Evolutionary conservation across 1,139 yeast species (phyloP).

Genomic region (Lodderomyces margitis): DNA sequence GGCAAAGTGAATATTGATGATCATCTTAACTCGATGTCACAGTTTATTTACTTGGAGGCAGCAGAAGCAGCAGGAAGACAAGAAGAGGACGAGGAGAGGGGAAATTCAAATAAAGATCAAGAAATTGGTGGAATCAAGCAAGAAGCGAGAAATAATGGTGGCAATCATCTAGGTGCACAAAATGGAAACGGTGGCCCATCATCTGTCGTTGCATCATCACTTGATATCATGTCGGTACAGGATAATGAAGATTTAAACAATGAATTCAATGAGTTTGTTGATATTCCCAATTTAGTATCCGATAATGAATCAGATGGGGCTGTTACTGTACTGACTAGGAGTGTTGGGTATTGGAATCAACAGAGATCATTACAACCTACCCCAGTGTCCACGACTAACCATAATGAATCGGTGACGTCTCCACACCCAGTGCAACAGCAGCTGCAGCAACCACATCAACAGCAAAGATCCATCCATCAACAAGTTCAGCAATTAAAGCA

Average conservation of each 20-base stretch:
- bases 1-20: conserved; percentile 4
- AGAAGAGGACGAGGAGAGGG: conserved; percentile 3
- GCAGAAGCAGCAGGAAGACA: conserved; percentile 11
- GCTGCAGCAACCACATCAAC: conserved; percentile 7
- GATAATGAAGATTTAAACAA: conserved; percentile 13
- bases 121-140: too few relatives aligned
- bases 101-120: neutral
- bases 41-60: conserved; percentile 12
- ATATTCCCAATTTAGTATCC: conserved; percentile 14
- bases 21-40: conserved; percentile 9
- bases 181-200: too few relatives aligned
- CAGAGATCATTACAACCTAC: conserved; percentile 13
- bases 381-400: conserved; percentile 13
- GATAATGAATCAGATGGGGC: conserved; percentile 14
- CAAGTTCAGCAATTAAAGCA: conserved; percentile 3
- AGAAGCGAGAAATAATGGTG: neutral
- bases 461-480: conserved; percentile 2
- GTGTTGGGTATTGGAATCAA: conserved; percentile 10
- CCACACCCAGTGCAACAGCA: conserved; percentile 2
- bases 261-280: conserved; percentile 14
- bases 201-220: conserved; percentile 11
- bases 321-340: conserved; percentile 12
- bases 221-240: conserved; percentile 16
- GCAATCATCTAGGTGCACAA: too few relatives aligned
- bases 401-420: conserved; percentile 3